A percentile compares a stretch with the other conserved stretches of the same genome.
phyloP scores from a whole-genome alignment of 2,329 filamentous ascomycete species.

The Talaromyces rugulosus region DNA sequence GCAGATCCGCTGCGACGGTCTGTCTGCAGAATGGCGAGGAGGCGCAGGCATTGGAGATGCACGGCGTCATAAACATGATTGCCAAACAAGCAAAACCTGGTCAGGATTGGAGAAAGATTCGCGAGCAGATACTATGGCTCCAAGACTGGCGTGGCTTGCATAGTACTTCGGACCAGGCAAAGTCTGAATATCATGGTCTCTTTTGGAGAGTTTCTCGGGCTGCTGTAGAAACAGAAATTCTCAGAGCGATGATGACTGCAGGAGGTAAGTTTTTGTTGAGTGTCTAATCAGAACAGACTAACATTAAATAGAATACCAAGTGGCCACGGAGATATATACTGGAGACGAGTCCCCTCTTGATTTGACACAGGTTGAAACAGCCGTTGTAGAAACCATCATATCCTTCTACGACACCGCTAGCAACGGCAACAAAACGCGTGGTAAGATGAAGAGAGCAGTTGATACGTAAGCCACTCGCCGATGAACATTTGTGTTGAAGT shows the following conservation, averaged over 20 bases:
- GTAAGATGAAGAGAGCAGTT: conserved; percentile 58
- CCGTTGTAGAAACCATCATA: conserved; percentile 51
- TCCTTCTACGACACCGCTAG: conserved; percentile 61
- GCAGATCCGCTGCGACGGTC: conserved; percentile 42
- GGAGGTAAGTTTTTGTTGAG: conserved; percentile 29
- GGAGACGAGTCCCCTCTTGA: conserved; percentile 33
- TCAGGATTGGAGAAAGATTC: conserved; percentile 46
- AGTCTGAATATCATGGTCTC: conserved; percentile 36
- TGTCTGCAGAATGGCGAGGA: conserved; percentile 50
- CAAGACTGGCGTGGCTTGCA: conserved; percentile 51
- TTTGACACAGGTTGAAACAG: conserved; percentile 46
- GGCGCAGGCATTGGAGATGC: conserved; percentile 51
- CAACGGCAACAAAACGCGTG: conserved; percentile 60
- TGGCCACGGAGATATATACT: conserved; percentile 41
- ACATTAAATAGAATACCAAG: conserved; percentile 32
- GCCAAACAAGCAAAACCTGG: conserved; percentile 41
- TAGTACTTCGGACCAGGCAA: conserved; percentile 19
- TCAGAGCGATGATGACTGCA: conserved; percentile 51
- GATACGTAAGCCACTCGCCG: conserved; percentile 46
- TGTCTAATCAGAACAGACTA: background rate
- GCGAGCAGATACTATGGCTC: conserved; percentile 56
- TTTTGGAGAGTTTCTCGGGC: conserved; percentile 48
- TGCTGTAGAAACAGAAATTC: conserved; percentile 53
- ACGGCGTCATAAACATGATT: conserved; percentile 49
- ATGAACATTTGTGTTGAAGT: background rate